Evolutionary conservation across 306 rosid species (phyloP), one percentile per base, ranked within the genome.

Genomic region (Carpinus viminea): DNA sequence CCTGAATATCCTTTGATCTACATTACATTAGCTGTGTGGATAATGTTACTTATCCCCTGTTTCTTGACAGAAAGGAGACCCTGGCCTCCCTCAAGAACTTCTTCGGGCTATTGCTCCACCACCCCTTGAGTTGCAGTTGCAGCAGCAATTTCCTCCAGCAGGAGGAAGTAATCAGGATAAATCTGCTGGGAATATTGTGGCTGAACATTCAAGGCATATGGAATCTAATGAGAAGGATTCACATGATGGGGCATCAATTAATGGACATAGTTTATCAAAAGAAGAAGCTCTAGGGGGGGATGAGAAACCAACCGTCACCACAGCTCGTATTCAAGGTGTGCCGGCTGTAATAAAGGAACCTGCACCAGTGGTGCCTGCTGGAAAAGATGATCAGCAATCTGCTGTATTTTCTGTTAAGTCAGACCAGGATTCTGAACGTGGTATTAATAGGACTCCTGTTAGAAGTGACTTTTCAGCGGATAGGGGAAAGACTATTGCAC

Each of bases 1-100:
- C 45, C 52, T 81, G 45, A 75, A 50, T 70, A 61, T 47, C 79
- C 74, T 78, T 55, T 36, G 46, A 38, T 64, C 47, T 68, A 13
- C 47, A 65, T 74, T 70, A 28, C 54, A 57, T 61, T 71, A 76
- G 38, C 20, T 56, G 73, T 76, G 72, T 41, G 78, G 81, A 80
- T 62, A 66, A 26, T 73, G 51, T 78, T 69, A 76, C 80, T 74
- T 56, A 62, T 76, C 79, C 72, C 46, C 73, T 83, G 72, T 85
- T 82, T 75, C 74, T 80, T 87, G 81, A 68, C 85, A 95, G 98
- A 95, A 91, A 91, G 98, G 97, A 82, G 98, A 92, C 83, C 87
- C 91, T 70, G 81, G 90, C 31, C 96, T 95, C 2, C 98, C 98
- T 12, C 98, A 92, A 84, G 98, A 95, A 82, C 98, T 95, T 82